Percentiles rank a stretch among this genome's conserved stretches.
phyloP scores from a whole-genome alignment of 2,329 filamentous ascomycete genomes.

The Fusarium mangiferae region DNA sequence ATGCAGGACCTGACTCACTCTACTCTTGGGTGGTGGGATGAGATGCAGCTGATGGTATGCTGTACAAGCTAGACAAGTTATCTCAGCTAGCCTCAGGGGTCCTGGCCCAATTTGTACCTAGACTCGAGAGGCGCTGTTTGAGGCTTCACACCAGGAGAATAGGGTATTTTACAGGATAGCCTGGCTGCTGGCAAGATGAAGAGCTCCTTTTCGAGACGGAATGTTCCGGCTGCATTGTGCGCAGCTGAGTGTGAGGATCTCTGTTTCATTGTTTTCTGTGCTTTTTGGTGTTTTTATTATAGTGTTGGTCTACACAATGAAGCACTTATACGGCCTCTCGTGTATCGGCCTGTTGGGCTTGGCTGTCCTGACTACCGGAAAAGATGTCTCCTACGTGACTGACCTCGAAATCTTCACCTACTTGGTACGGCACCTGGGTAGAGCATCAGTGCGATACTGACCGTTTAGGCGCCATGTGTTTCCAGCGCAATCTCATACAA shows the following conservation, averaged over 20 bases:
- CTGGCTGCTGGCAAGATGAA: constrained; percentile 1
- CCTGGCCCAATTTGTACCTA: constrained; percentile 28
- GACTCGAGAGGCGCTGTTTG: constrained; percentile 29
- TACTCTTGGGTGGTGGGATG: neutral
- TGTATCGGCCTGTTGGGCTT: constrained; percentile 12
- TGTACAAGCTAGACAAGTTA: constrained; percentile 32
- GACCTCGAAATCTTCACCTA: constrained; percentile 56
- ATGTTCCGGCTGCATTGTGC: constrained; percentile 7
- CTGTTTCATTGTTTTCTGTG: neutral
- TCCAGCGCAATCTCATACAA: constrained; percentile 57
- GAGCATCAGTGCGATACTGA: neutral
- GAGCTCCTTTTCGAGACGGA: constrained; percentile 6
- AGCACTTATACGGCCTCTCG: constrained; percentile 34
- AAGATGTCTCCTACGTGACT: constrained; percentile 55
- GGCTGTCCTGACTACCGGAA: constrained; percentile 13
- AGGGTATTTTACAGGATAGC: constrained; percentile 13
- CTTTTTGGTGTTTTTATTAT: neutral
- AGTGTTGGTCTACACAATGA: constrained; percentile 19
- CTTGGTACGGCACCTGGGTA: constrained; percentile 47
- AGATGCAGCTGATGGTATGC: constrained; percentile 30
- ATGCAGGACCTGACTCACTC: constrained; percentile 17
- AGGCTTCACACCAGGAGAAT: constrained; percentile 27
- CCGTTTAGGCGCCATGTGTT: constrained; percentile 60
- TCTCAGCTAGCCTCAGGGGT: constrained; percentile 42
- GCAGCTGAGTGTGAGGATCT: constrained; percentile 6